Evolutionary conservation across 306 rosid species (phyloP).

Genomic region (Chamaecrista fasciculata): DNA sequence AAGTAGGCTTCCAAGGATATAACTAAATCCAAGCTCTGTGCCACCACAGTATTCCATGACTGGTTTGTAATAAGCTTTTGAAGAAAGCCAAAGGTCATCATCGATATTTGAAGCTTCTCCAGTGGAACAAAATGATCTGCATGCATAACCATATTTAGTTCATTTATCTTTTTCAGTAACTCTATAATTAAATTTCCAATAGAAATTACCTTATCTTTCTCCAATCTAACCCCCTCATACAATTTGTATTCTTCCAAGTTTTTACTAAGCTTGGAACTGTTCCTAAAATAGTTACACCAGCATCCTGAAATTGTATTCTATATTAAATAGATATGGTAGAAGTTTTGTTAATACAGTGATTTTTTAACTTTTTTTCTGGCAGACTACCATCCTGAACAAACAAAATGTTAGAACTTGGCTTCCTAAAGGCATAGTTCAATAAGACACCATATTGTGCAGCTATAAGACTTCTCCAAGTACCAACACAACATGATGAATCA

Average conservation of each 20-base stretch:
- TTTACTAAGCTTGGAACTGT: conserved; percentile 94
- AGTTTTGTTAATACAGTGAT: conserved; percentile 2
- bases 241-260: conserved; percentile 74
- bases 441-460: neutral
- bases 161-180: conserved; percentile 5
- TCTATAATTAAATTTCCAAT: conserved; percentile 16
- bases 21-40: conserved; percentile 72
- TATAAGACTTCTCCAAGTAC: neutral
- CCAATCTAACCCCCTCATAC: conserved; percentile 89
- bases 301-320: conserved; percentile 53
- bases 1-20: conserved; percentile 52
- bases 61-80: conserved; percentile 66
- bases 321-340: too few relatives aligned
- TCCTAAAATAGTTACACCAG: conserved; percentile 81
- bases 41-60: conserved; percentile 71
- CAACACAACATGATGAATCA: neutral
- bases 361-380: neutral
- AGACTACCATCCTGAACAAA: neutral
- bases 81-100: conserved; percentile 89
- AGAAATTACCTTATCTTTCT: conserved; percentile 67
- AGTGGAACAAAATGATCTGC: conserved; percentile 60
- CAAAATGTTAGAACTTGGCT: neutral
- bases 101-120: conserved; percentile 79
- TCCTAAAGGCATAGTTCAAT: neutral
- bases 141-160: conserved; percentile 17